Percentiles rank a stretch among this genome's conserved stretches.
These are phyloP conservation scores for Naegleria fowleri DNA, from an alignment of 208 protist genomes.

Conservation along the genomic window DNA sequence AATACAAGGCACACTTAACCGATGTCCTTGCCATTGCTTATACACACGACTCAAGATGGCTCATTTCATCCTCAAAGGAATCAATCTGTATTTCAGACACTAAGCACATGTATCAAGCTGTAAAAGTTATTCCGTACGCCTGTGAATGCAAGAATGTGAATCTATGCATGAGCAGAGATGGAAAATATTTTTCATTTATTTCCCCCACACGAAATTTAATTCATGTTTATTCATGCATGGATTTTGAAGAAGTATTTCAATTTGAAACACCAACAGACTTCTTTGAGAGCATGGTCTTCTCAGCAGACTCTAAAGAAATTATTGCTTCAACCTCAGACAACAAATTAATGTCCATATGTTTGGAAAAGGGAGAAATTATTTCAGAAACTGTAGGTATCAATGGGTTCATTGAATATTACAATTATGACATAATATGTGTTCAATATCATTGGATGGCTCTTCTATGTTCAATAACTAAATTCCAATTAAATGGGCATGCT, in stretches of 20 bases:
- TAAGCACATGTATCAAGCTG: slow-evolving; percentile 21
- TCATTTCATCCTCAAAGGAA: not conserved
- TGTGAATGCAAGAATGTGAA: not conserved
- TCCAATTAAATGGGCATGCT: no score
- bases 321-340: not conserved
- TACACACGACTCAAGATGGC: not conserved
- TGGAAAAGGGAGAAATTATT: not conserved
- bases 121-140: not conserved
- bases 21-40: not conserved
- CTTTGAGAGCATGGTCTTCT: not conserved
- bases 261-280: not conserved
- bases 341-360: not conserved
- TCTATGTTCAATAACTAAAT: no score
- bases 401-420: not conserved
- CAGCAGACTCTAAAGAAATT: not conserved
- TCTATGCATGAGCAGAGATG: not conserved
- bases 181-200: not conserved
- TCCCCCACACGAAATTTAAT: not conserved
- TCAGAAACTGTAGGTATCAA: not conserved
- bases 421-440: no score
- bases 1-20: slow-evolving; percentile 10
- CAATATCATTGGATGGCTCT: no score
- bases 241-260: not conserved
- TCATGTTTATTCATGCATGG: not conserved
- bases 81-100: not conserved